Evolutionary conservation across 768 basidiomycete genomes (phyloP).

Genomic region (Pholiota conissans): DNA sequence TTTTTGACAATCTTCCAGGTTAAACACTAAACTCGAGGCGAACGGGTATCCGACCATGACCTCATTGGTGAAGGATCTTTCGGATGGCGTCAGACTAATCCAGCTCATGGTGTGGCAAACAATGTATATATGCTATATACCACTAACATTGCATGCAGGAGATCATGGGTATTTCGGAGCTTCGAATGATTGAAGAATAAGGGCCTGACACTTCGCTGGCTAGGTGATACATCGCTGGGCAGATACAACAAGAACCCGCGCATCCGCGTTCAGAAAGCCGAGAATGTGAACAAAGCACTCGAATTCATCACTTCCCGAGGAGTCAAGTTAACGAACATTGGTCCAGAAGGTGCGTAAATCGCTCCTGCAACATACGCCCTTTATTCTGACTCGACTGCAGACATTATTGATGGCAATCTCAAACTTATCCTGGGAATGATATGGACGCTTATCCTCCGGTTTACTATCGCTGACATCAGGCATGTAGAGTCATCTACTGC

Average conservation of each 20-base stretch:
- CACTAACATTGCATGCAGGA: slow-evolving; percentile 52
- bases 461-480: slow-evolving; percentile 99
- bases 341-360: slow-evolving; percentile 74
- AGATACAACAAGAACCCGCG: slow-evolving; percentile 87
- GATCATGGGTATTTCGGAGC: slow-evolving; percentile 76
- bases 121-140: slow-evolving; percentile 15
- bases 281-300: slow-evolving; percentile 96
- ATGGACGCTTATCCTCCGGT: slow-evolving; percentile 96
- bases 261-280: slow-evolving; percentile 95
- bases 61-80: slow-evolving; percentile 87
- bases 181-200: neutral
- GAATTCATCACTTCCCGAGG: slow-evolving; percentile 94
- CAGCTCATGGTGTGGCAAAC: slow-evolving; percentile 79
- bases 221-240: slow-evolving; percentile 91
- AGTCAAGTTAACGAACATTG: slow-evolving; percentile 96
- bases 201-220: neutral
- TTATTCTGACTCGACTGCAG: slow-evolving; percentile 37
- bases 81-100: slow-evolving; percentile 93
- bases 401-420: slow-evolving; percentile 98
- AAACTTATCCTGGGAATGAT: slow-evolving; percentile 99
- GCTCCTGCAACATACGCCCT: neutral
- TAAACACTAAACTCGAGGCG: slow-evolving; percentile 92
- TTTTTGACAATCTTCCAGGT: slow-evolving; percentile 48
- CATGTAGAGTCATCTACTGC: slow-evolving; percentile 33
- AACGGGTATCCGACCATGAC: slow-evolving; percentile 85